phyloP scores from a whole-genome alignment of 2,329 filamentous ascomycete genomes.

The Emericellopsis atlantica region DNA sequence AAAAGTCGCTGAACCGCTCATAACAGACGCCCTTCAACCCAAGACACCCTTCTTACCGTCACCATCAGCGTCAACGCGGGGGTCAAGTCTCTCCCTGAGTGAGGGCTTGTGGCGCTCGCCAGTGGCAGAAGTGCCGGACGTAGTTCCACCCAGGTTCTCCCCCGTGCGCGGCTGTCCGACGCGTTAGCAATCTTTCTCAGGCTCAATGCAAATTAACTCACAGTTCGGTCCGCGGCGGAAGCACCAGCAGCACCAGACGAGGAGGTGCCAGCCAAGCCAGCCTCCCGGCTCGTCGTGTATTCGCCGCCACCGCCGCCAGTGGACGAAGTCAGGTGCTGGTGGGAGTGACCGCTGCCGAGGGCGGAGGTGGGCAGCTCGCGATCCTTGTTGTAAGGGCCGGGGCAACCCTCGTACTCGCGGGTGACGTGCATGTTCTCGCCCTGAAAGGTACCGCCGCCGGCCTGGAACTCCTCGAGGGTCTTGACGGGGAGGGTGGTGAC shows the following conservation, averaged over 20 bases:
- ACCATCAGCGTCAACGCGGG: conserved; percentile 10
- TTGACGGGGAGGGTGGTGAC: conserved; percentile 52
- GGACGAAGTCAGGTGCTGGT: no score
- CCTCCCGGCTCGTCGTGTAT: no score
- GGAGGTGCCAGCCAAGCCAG: no score
- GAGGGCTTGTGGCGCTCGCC: conserved; percentile 4
- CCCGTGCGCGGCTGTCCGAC: no score
- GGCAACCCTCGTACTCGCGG: conserved; percentile 50
- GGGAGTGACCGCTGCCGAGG: no score
- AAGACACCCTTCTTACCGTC: conserved; percentile 11
- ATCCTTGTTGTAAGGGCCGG: conserved; percentile 11
- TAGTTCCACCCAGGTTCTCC: neutral
- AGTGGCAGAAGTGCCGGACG: neutral
- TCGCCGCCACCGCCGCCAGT: no score
- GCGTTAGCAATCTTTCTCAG: no score
- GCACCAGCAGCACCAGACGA: no score
- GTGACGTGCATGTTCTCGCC: conserved; percentile 39
- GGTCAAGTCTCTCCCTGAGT: conserved; percentile 10
- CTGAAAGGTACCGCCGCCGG: conserved; percentile 27
- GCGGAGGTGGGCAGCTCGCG: neutral
- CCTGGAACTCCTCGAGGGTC: conserved; percentile 49
- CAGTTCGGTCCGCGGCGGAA: no score
- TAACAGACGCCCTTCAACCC: conserved; percentile 1
- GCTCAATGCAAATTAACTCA: no score
- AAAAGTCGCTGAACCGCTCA: no score